Evolutionary conservation across 106 monocot species (phyloP), one percentile per base, ranked within the genome.

Genomic region (Allium fistulosum): DNA sequence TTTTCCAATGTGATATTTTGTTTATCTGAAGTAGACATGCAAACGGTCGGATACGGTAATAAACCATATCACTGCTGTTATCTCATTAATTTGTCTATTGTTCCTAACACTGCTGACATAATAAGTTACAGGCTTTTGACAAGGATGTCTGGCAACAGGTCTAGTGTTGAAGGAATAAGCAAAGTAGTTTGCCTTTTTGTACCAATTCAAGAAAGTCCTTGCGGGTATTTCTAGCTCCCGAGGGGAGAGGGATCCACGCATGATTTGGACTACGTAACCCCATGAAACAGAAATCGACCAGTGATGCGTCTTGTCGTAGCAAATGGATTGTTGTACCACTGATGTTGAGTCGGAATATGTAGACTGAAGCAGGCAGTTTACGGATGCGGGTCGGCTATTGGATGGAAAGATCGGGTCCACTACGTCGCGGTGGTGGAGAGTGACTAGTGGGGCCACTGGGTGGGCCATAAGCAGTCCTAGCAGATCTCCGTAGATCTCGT

Each of bases 161-260:
- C 94, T 56, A 3, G 94, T 94, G 75, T 84, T 94, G 71, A 94
- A 90, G 0, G 94, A 65, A 75, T 82, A 94, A 0, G 79, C 84
- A 6, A 58, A 86, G 76, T 94, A 82, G 73, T 94, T 82, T 18
- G 81, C 84, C 48, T 82, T 63, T 7, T 58, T 47, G 66, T 84
- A 71, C 93, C 93, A 94, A 63, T 94, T 89, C 13, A 89, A 50
- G 77, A 94, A 94, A 11, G 93, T 94, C 53, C 93, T 59, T 11
- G 82, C 71, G 11, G 93, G 93, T 76, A 80, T 82, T 73, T 94
- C 89, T 75, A 84, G 86, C 71, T 89, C 93, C 57, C 93, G 77
- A 18, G 93, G 86, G 0, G 89, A 86, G 75, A 94, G 62, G 28
- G 74, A 18, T 4, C 90, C 94, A 15, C 84, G 58, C 1, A 79